Conservation (phyloP, 345 rosid species). For the Abelmoschus esculentus region DNA sequence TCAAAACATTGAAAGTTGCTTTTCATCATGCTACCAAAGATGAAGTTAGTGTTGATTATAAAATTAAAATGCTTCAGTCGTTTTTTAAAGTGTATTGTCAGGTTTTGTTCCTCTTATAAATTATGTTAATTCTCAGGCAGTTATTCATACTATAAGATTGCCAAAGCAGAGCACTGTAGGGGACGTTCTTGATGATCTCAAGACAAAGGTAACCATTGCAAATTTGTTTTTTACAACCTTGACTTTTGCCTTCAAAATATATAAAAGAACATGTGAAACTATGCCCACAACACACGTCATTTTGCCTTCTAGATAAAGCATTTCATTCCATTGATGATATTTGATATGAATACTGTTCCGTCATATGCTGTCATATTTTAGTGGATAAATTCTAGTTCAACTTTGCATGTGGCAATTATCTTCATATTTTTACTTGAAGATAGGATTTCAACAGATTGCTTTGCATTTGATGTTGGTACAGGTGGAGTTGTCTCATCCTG, state of each 20-base stretch:
- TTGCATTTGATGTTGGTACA: too few species aligned
- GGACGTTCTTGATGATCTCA: slow-evolving; percentile 63
- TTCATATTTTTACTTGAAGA: background rate
- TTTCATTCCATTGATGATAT: too few species aligned
- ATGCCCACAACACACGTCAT: too few species aligned
- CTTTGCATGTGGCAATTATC: too few species aligned
- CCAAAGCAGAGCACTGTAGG: slow-evolving; percentile 67
- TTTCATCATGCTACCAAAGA: slow-evolving; percentile 66
- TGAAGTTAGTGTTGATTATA: slow-evolving; percentile 33
- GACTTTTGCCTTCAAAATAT: too few species aligned
- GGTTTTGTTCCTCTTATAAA: slow-evolving; percentile 10
- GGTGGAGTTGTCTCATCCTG: slow-evolving; percentile 57
- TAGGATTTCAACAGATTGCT: too few species aligned
- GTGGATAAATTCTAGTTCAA: too few species aligned
- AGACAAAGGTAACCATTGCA: slow-evolving; percentile 38
- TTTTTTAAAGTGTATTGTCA: slow-evolving; percentile 2
- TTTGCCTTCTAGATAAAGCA: too few species aligned
- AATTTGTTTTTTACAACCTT: background rate
- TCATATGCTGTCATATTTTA: too few species aligned
- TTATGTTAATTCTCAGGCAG: slow-evolving; percentile 30
- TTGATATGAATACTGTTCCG: too few species aligned
- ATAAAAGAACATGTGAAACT: too few species aligned
- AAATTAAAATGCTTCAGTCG: background rate
- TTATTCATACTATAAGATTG: slow-evolving; percentile 55
- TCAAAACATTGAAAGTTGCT: slow-evolving; percentile 66